These are phyloP conservation scores for Gautieria morchelliformis DNA, from an alignment of 768 basidiomycete species.

Conservation along the genomic window DNA sequence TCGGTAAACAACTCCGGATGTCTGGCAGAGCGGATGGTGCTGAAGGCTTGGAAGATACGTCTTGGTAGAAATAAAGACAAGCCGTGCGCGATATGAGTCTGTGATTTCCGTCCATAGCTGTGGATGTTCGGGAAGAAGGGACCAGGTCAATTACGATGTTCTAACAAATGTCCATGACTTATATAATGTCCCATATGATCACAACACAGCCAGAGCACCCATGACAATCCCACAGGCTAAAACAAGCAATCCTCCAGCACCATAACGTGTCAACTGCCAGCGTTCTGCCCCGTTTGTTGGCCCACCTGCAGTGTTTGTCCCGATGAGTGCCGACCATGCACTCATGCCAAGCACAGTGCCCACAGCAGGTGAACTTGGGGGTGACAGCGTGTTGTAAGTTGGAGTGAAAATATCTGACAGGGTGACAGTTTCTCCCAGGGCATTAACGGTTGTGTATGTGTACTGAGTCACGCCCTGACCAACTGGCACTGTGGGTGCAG, in stretches of 20 bases:
- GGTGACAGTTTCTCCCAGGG: conserved; percentile 17
- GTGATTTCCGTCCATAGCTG: too few relatives aligned
- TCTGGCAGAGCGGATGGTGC: too few relatives aligned
- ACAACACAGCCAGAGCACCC: background rate
- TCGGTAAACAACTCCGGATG: too few relatives aligned
- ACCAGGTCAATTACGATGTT: too few relatives aligned
- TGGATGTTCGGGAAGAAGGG: too few relatives aligned
- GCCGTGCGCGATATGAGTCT: too few relatives aligned
- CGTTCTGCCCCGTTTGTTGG: background rate
- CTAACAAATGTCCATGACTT: too few relatives aligned
- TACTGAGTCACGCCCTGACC: conserved; percentile 42
- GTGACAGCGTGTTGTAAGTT: conserved; percentile 16
- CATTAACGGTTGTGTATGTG: conserved; percentile 38
- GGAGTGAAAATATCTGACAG: conserved; percentile 26
- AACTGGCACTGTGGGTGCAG: conserved; percentile 22
- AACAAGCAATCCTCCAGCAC: background rate
- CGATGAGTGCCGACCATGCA: conserved; percentile 21
- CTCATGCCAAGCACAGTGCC: conserved; percentile 26
- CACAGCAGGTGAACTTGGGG: conserved; percentile 18
- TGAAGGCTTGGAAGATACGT: too few relatives aligned
- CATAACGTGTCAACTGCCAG: background rate
- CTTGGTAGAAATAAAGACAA: too few relatives aligned
- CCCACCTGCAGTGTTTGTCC: conserved; percentile 18
- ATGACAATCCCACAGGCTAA: background rate
- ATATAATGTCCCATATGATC: background rate